Evolutionary conservation across 192 early-diverging fungal genomes (phyloP), one percentile per base, ranked within the genome.

Genomic region (Coemansia sp.): DNA sequence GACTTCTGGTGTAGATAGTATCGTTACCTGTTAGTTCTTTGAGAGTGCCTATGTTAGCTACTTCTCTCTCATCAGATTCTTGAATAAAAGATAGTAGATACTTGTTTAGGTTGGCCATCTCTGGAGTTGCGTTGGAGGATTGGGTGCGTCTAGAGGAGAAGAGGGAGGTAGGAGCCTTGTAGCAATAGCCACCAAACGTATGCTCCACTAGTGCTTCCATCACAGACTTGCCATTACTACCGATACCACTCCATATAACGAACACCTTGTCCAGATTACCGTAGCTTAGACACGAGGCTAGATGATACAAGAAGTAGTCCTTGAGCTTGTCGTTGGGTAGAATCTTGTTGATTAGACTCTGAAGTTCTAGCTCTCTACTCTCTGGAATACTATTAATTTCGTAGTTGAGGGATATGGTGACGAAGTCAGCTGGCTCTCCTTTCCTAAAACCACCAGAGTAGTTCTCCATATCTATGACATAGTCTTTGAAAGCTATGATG

Each of bases 1-100:
- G 28, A 16, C 33, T 40, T 2, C 59, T 15, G 19, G 44, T 47
- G 50, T 61, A 61, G 36, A 61, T 61, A 53, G 59, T 61, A 30
- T 61, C 59, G 26, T 61, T 61, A 14, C 59, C 59, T 26, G 59
- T 61, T 5, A 61, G 5, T 20, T 61, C 59, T 23, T 61, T 61
- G 6, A 61, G 21, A 13, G 38, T 33, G 13, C 59, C 59, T 14
- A 61, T 61, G 42, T 61, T 61, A 41, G 53, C 47, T 13, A n/a
- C 35, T 39, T 61, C 59, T 18, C 43, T 30, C 15, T 10, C 12
- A 31, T 61, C 59, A 21, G 59, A 61, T 38, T 61, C 59, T 37
- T 61, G 59, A 2, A 61, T n/a, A 33, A 61, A 61, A 19, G 59
- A 61, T 44, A 61, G 23, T 11, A 61, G 50, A 39, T 18, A 46